Conservation (phyloP, 1,284 basidiomycete species). For the Meripilus lineatus region DNA sequence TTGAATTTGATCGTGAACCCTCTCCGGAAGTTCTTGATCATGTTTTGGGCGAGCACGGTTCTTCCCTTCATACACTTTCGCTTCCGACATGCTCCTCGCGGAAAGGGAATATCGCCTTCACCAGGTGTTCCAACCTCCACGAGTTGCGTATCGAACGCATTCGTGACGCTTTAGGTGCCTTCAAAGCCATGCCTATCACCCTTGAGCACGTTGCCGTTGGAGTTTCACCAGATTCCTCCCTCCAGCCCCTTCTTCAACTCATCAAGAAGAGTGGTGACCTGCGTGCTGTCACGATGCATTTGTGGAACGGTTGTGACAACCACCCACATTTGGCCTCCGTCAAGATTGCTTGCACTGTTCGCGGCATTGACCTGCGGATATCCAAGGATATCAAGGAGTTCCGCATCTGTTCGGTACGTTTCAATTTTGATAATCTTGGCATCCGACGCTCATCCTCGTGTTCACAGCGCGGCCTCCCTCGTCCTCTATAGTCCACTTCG, state of each 20-base stretch:
- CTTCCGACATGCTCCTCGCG: constrained; percentile 48
- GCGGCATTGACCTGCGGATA: constrained; percentile 22
- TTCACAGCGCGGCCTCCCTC: constrained; percentile 14
- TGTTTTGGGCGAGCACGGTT: constrained; percentile 43
- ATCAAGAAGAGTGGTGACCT: constrained; percentile 21
- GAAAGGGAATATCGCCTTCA: constrained; percentile 41
- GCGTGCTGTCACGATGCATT: constrained; percentile 21
- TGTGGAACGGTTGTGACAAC: constrained; percentile 23
- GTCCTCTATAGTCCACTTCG: constrained; percentile 8
- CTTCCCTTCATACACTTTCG: constrained; percentile 46
- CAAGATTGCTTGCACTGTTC: constrained; percentile 23
- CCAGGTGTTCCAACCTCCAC: constrained; percentile 43
- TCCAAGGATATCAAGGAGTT: constrained; percentile 21
- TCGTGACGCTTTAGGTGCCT: constrained; percentile 44
- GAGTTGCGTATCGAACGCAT: constrained; percentile 50
- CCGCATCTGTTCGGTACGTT: constrained; percentile 21
- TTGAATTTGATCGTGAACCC: constrained; percentile 58
- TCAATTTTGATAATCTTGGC: constrained; percentile 4
- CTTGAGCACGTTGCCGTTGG: constrained; percentile 55
- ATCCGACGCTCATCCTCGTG: constrained; percentile 10
- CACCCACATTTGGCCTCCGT: constrained; percentile 21
- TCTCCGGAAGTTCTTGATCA: constrained; percentile 46
- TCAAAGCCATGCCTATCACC: constrained; percentile 42
- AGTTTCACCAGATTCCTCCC: constrained; percentile 46
- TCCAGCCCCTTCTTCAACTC: constrained; percentile 41